Conservation (phyloP, 495 filamentous ascomycete species). For the Cryomyces minteri region DNA sequence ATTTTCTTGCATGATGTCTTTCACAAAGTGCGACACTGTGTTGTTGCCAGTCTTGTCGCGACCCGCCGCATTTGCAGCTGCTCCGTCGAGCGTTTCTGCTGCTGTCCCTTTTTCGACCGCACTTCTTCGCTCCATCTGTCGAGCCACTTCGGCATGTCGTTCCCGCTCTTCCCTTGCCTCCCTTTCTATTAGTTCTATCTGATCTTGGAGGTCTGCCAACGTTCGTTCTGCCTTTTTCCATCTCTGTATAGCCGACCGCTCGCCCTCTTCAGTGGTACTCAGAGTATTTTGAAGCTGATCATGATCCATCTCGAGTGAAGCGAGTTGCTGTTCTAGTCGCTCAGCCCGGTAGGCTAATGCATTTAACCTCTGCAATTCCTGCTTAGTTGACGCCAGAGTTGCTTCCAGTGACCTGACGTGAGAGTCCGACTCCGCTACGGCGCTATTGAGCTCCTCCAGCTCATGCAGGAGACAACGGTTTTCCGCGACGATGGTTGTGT, state of each 20-base stretch:
- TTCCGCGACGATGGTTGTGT: conserved; percentile 57
- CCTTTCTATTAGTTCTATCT: conserved; percentile 74
- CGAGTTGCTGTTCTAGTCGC: conserved; percentile 59
- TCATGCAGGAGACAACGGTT: conserved; percentile 62
- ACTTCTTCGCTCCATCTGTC: conserved; percentile 60
- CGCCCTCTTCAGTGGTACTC: conserved; percentile 44
- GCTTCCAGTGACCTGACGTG: conserved; percentile 52
- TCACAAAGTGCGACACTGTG: conserved; percentile 84
- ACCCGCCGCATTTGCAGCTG: conserved; percentile 17
- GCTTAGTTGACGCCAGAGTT: conserved; percentile 54
- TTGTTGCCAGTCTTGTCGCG: conserved; percentile 33
- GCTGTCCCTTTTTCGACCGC: conserved; percentile 51
- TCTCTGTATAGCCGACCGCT: conserved; percentile 54
- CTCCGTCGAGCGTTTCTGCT: conserved; percentile 40
- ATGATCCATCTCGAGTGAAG: conserved; percentile 65
- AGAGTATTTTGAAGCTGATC: conserved; percentile 46
- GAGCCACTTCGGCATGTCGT: conserved; percentile 60
- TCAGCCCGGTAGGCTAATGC: conserved; percentile 53
- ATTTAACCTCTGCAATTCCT: conserved; percentile 56
- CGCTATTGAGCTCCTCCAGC: conserved; percentile 61
- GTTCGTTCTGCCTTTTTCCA: conserved; percentile 70
- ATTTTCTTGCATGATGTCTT: conserved; percentile 89
- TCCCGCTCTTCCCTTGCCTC: conserved; percentile 72
- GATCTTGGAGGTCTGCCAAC: conserved; percentile 56
- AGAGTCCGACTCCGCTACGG: conserved; percentile 55